Base-by-base conservation (phyloP, 1,139 yeast species). In the Debaryomycetaceae sp. region DNA sequence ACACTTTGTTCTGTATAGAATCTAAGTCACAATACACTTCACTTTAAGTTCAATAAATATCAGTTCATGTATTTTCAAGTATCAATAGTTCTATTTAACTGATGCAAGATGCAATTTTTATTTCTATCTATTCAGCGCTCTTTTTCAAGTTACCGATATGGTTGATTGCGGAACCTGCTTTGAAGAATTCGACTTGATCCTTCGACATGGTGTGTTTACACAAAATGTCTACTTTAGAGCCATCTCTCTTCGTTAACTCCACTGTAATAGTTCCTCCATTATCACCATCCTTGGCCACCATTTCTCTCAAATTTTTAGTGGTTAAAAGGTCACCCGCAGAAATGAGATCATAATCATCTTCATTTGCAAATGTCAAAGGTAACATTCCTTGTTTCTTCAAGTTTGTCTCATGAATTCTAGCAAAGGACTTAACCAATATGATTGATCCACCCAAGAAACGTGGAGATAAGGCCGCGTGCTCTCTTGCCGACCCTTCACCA, bases 401-500 rank as follows among this genome's bases (percentile, higher is more conserved):
- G 65, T 89, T 89, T 34, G 97, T 89, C 59, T 75, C 80, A 54
- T 75, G 80, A 59, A 93, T 93, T 76, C 99, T 86, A 37, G 99
- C 99, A 72, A 93, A 93, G 9, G 97, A 90, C 71, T 93, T 93
- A 57, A 90, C 96, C 51, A 93, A 74, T 52, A 93, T 86, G 53
- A 90, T 80, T 45, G 85, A 72, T 49, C 98, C 99, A 50, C 97
- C 97, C 44, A 93, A 76, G 74, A 87, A 93, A 66, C 95, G 79
- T 50, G 99, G 99, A 37, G 95, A 88, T 60, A 93, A 75, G 5
- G 99, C 99, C 44, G 99, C 99, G 62, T 93, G 99, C 66, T 93
- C 99, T 77, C 99, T 87, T 23, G 99, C 97, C 45, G 97, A 89
- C 53, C 99, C 99, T 75, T 93, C 99, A 68, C 99, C 99, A 59